Evolutionary conservation across 306 rosid genomes (phyloP).

Genomic region (Biancaea sappan): DNA sequence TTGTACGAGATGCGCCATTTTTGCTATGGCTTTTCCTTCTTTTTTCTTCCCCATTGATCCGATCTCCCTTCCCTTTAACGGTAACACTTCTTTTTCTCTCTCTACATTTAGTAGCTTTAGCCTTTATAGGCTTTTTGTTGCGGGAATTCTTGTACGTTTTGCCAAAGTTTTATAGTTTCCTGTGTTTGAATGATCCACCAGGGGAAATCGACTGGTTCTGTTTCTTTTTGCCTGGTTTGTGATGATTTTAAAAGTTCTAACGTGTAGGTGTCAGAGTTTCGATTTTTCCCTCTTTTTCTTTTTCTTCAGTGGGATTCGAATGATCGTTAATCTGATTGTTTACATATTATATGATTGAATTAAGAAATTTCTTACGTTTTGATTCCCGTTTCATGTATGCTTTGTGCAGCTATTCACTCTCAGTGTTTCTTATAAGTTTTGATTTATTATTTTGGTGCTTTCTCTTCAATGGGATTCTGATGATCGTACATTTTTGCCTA

Average conservation of each 20-base stretch:
- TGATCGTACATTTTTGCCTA: not conserved
- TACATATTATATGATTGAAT: not conserved
- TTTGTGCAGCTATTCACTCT: not conserved
- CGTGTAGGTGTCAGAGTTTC: slow-evolving; percentile 26
- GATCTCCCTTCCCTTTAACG: slow-evolving; percentile 33
- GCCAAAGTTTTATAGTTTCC: not conserved
- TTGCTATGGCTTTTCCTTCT: slow-evolving; percentile 1
- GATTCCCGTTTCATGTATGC: not conserved
- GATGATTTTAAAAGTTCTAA: slow-evolving; percentile 11
- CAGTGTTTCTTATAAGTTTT: not conserved
- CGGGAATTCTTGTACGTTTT: slow-evolving; percentile 10
- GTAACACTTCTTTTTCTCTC: slow-evolving; percentile 27
- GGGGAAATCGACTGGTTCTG: not conserved
- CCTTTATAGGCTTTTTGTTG: not conserved
- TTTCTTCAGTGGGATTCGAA: slow-evolving; percentile 8
- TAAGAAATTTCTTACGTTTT: not conserved
- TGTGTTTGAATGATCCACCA: slow-evolving; percentile 22
- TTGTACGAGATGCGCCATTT: not conserved
- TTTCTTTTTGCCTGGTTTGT: slow-evolving; percentile 5
- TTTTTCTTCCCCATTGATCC: slow-evolving; percentile 1
- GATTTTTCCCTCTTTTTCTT: not conserved
- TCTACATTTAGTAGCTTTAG: not conserved
- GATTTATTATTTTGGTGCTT: not conserved
- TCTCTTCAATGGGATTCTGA: not conserved
- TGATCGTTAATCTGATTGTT: slow-evolving; percentile 3